Conservation (phyloP, 768 basidiomycete species). For the Imleria badia region DNA sequence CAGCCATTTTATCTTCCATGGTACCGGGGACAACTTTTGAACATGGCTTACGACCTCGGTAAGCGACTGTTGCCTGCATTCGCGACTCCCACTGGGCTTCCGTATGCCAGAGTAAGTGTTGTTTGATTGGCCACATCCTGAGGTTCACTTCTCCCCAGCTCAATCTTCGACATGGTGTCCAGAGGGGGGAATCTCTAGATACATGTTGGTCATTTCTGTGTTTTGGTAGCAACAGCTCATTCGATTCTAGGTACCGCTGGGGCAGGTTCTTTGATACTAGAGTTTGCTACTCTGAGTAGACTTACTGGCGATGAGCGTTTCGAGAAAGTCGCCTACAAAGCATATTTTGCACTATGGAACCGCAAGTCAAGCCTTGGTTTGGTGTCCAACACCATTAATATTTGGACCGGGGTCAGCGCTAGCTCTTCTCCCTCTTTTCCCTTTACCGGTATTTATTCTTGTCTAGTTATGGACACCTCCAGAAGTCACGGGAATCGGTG, state of each 20-base stretch:
- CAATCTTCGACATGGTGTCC: slow-evolving; percentile 79
- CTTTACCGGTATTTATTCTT: slow-evolving; percentile 6
- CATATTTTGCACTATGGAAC: slow-evolving; percentile 95
- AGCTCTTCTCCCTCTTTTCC: neutral
- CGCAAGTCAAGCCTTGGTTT: slow-evolving; percentile 80
- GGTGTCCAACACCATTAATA: slow-evolving; percentile 88
- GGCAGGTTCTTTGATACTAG: slow-evolving; percentile 88
- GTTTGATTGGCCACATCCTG: neutral
- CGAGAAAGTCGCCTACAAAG: slow-evolving; percentile 85
- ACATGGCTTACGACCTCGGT: slow-evolving; percentile 85
- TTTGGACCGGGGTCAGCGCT: slow-evolving; percentile 68
- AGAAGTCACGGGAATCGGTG: slow-evolving; percentile 80
- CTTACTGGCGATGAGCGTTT: slow-evolving; percentile 88
- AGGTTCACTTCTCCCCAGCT: slow-evolving; percentile 45
- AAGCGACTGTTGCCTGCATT: slow-evolving; percentile 88
- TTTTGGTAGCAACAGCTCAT: slow-evolving; percentile 2
- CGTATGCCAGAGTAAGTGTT: slow-evolving; percentile 74
- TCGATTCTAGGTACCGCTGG: slow-evolving; percentile 73
- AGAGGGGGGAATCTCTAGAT: slow-evolving; percentile 72
- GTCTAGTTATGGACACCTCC: slow-evolving; percentile 68
- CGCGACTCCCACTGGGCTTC: slow-evolving; percentile 85
- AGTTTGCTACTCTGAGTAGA: slow-evolving; percentile 91
- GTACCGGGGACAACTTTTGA: slow-evolving; percentile 80
- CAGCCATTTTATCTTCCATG: slow-evolving; percentile 77
- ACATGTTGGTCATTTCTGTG: slow-evolving; percentile 63